These are phyloP conservation scores for Canavalia gladiata DNA, from an alignment of 306 rosid species.

Conservation along the genomic window DNA sequence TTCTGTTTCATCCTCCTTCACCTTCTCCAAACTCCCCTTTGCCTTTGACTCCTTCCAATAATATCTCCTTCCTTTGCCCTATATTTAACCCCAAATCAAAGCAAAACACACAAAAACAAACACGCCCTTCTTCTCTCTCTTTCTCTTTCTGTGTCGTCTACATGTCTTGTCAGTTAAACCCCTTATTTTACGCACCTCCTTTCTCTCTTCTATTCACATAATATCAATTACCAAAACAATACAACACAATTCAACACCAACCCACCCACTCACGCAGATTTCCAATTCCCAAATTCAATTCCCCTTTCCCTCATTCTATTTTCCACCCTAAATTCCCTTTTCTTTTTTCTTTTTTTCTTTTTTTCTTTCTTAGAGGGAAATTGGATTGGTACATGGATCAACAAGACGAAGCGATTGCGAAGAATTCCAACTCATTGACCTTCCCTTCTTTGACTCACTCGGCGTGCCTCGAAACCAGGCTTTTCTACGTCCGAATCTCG, in stretches of 20 bases:
- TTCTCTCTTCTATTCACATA: neutral
- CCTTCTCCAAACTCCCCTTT: too few relatives aligned
- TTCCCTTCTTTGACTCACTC: constrained; percentile 59
- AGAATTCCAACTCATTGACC: constrained; percentile 45
- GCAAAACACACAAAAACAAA: neutral
- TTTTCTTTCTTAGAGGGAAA: neutral
- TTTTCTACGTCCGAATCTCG: constrained; percentile 77
- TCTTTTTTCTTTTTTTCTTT: neutral
- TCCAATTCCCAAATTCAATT: neutral
- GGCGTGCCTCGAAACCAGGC: constrained; percentile 67
- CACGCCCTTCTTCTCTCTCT: neutral
- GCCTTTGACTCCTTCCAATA: constrained; percentile 6
- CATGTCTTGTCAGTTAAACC: neutral
- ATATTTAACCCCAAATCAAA: neutral
- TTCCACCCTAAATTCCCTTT: neutral
- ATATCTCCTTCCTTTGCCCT: neutral
- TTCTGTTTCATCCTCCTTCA: too few relatives aligned
- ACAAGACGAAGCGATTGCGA: constrained; percentile 55
- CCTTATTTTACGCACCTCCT: constrained; percentile 5
- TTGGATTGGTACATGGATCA: constrained; percentile 54
- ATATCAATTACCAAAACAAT: too few relatives aligned
- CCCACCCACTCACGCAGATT: neutral
- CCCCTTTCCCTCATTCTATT: neutral
- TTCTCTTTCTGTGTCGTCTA: neutral
- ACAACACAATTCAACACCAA: neutral